phyloP scores from a whole-genome alignment of 768 basidiomycete species.

The Gymnopilus junonius region DNA sequence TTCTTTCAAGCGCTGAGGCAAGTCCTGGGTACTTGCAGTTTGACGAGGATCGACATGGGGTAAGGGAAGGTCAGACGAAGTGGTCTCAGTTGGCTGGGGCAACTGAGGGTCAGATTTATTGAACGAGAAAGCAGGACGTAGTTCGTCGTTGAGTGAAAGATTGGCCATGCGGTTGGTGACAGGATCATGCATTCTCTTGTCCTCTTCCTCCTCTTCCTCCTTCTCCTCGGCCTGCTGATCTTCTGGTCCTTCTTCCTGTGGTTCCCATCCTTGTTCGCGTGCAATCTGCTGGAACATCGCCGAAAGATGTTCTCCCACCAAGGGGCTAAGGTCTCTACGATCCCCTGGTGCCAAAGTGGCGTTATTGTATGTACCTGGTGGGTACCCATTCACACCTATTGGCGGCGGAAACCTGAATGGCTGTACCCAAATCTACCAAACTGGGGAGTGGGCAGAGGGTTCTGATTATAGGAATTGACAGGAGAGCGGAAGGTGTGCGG shows the following conservation, averaged over 20 bases:
- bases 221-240: too few species aligned
- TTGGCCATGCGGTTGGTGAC: not conserved
- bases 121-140: not conserved
- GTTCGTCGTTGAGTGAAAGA: constrained; percentile 4
- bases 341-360: not conserved
- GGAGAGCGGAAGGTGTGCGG: not conserved
- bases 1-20: not conserved
- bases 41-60: not conserved
- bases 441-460: not conserved
- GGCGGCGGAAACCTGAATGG: not conserved
- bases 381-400: not conserved
- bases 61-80: not conserved
- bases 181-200: not conserved
- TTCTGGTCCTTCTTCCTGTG: not conserved
- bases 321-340: not conserved
- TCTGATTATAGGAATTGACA: not conserved
- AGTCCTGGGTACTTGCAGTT: not conserved
- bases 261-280: too few species aligned
- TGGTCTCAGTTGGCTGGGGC: not conserved
- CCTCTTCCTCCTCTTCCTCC: not conserved
- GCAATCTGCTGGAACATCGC: not conserved
- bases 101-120: constrained; percentile 3
- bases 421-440: not conserved
- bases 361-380: not conserved
- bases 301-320: not conserved